Conservation (phyloP, 805 yeast genomes). For the Tanozyma kutaoensis region DNA sequence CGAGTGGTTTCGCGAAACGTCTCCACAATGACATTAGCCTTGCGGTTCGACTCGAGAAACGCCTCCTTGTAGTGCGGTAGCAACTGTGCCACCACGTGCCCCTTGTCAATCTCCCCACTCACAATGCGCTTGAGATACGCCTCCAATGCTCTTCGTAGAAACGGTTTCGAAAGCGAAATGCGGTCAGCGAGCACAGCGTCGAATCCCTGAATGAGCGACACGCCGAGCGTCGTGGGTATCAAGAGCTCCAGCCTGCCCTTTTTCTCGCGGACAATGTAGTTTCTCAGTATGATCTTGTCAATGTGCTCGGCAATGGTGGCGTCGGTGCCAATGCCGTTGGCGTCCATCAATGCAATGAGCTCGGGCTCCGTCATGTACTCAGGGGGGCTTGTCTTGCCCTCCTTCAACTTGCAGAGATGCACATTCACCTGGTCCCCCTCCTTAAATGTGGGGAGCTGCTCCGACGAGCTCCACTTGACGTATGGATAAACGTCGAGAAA, state of each 20-base stretch:
- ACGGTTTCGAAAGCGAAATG: constrained; percentile 75
- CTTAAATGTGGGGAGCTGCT: constrained; percentile 49
- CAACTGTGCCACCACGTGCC: constrained; percentile 41
- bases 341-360: constrained; percentile 86
- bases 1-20: neutral
- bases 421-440: constrained; percentile 47
- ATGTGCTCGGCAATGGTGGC: constrained; percentile 99
- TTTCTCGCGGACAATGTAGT: constrained; percentile 43
- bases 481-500: constrained; percentile 74
- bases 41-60: constrained; percentile 15
- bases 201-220: constrained; percentile 81
- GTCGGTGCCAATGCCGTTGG: constrained; percentile 96
- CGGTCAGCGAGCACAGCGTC: constrained; percentile 63
- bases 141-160: constrained; percentile 68
- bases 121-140: constrained; percentile 52
- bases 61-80: constrained; percentile 49
- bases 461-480: constrained; percentile 61
- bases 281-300: constrained; percentile 57
- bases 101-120: constrained; percentile 41
- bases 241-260: constrained; percentile 29
- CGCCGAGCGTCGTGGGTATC: constrained; percentile 74
- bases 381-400: constrained; percentile 78
- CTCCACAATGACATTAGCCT: neutral
- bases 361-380: constrained; percentile 82
- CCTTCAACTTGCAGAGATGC: constrained; percentile 41